A percentile compares a stretch with the other conserved stretches of the same genome.
Conservation (phyloP, 2,329 filamentous ascomycete genomes). For the Sporothrix brunneoviolacea region DNA sequence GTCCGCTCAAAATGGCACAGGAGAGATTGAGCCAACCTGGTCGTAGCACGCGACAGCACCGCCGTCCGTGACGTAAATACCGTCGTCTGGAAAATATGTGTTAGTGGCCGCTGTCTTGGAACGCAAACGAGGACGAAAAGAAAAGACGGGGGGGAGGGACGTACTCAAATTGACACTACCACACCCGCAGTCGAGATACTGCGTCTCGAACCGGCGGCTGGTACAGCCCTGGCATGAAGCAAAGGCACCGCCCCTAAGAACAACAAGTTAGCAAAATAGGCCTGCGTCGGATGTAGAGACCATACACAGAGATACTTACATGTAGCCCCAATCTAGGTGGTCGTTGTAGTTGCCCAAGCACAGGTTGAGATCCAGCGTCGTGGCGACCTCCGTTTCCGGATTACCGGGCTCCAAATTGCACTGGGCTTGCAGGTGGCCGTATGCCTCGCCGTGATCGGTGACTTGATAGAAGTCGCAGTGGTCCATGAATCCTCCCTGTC, state of each 20-base stretch:
- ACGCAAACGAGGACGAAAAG: not conserved
- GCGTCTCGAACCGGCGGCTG: conserved; percentile 1
- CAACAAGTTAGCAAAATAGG: too few species aligned
- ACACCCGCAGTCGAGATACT: conserved; percentile 15
- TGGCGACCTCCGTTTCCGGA: not conserved
- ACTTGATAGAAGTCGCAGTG: conserved; percentile 8
- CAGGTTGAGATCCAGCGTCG: conserved; percentile 11
- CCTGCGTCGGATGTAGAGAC: too few species aligned
- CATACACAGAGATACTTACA: too few species aligned
- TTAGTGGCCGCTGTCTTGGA: not conserved
- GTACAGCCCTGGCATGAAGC: conserved; percentile 12
- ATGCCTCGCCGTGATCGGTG: not conserved
- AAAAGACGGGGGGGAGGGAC: not conserved
- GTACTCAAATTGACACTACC: conserved; percentile 14
- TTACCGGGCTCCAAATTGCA: conserved; percentile 2
- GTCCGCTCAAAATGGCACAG: not conserved
- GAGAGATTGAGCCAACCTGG: not conserved
- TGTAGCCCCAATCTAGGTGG: conserved; percentile 12
- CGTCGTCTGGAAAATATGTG: not conserved
- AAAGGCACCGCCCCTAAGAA: conserved; percentile 11
- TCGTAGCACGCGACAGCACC: conserved; percentile 13
- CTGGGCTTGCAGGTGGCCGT: conserved; percentile 5
- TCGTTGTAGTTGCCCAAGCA: conserved; percentile 17
- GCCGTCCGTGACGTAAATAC: conserved; percentile 3
- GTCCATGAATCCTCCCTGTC: conserved; percentile 6